Percentiles rank a stretch among this genome's conserved stretches.
These are phyloP conservation scores for Scenedesmus sp. DNA, from an alignment of 163 green algal genomes.

Conservation along the genomic window DNA sequence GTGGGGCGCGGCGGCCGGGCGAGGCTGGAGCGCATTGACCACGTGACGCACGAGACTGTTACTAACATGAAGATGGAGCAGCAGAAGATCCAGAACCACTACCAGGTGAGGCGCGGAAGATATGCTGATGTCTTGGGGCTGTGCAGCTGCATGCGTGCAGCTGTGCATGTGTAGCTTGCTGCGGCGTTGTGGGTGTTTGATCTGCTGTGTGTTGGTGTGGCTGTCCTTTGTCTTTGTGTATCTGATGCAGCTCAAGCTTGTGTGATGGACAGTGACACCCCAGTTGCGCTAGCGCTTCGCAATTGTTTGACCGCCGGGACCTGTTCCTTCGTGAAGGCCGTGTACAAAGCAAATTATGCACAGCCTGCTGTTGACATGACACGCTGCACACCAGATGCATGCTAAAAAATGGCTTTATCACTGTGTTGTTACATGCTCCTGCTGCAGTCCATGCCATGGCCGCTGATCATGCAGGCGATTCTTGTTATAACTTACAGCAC, in stretches of 20 bases:
- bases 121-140: not conserved
- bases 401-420: no score
- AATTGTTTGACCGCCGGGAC: not conserved
- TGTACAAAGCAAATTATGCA: no score
- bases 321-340: not conserved
- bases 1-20: conserved; percentile 33
- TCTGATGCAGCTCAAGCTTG: not conserved
- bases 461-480: no score
- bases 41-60: conserved; percentile 41
- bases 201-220: not conserved
- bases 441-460: not conserved
- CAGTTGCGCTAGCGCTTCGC: not conserved
- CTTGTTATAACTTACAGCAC: not conserved
- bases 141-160: not conserved
- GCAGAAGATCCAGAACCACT: conserved; percentile 13
- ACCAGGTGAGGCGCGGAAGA: not conserved
- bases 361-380: no score
- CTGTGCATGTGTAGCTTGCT: no score
- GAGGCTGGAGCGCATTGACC: conserved; percentile 37
- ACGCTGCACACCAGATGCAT: no score
- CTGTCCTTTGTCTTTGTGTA: no score
- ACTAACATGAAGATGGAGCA: not conserved
- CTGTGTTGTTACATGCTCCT: not conserved
- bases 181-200: no score
- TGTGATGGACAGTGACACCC: not conserved